These are phyloP conservation scores for Ogataea angusta DNA, from an alignment of 805 yeast genomes.

Conservation along the genomic window DNA sequence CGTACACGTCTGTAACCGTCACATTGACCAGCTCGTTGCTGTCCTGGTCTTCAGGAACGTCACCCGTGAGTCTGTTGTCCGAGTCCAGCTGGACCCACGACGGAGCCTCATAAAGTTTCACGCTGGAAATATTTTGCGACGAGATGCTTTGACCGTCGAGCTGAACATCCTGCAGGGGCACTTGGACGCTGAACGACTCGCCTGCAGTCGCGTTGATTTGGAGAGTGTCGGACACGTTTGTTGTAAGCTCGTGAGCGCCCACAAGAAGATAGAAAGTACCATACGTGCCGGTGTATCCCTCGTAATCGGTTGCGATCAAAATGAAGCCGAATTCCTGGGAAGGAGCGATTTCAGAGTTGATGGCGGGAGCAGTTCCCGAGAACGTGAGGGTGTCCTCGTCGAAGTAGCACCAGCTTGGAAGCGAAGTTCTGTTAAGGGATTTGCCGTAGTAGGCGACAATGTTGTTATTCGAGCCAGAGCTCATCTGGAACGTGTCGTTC, in stretches of 20 bases:
- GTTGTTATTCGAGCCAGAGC: conserved; percentile 40
- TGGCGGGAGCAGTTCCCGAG: conserved; percentile 84
- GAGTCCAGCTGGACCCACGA: conserved; percentile 49
- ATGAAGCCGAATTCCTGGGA: conserved; percentile 66
- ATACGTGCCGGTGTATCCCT: conserved; percentile 68
- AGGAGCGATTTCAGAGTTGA: conserved; percentile 86
- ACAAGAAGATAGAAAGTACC: conserved; percentile 70
- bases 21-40: conserved; percentile 46
- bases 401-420: conserved; percentile 87
- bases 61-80: conserved; percentile 47
- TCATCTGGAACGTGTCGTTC: conserved; percentile 50
- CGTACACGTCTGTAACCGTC: conserved; percentile 54
- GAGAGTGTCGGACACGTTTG: conserved; percentile 54
- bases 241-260: conserved; percentile 84
- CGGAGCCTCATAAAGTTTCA: conserved; percentile 53
- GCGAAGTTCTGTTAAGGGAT: conserved; percentile 76
- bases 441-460: conserved; percentile 76
- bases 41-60: conserved; percentile 48
- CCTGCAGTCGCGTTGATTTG: conserved; percentile 67
- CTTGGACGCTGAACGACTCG: conserved; percentile 45
- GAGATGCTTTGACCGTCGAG: conserved; percentile 58
- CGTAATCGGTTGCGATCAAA: conserved; percentile 75
- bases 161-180: conserved; percentile 63
- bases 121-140: conserved; percentile 50
- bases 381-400: conserved; percentile 61